Evolutionary conservation across 495 filamentous ascomycete genomes (phyloP), one percentile per base, ranked within the genome.

Genomic region (Haplographium delicatum): DNA sequence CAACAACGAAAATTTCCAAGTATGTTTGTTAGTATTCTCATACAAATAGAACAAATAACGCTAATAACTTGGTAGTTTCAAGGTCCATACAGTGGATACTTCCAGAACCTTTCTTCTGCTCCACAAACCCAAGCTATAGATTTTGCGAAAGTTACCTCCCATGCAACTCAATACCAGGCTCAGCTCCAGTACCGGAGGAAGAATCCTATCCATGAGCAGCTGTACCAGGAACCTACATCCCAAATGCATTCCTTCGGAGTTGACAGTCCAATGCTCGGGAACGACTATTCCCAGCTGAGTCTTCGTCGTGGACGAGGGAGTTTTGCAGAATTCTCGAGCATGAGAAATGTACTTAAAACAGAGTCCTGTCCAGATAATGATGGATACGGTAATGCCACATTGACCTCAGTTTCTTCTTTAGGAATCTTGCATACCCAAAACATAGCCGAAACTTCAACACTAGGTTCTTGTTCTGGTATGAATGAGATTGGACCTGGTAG

Each of bases 1-100:
- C 23, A 37, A n/a, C 10, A 54, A 47, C 26, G 53, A 59, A 38
- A 55, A 54, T 28, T 54, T 47, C 31, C 22, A 26, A 42, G 53
- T 56, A 54, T 52, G 41, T 23, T 37, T 6, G 20, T 15, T 26
- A 45, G 13, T n/a, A 3, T 13, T 26, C 28, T 8, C 1, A 33
- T n/a, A 19, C 22, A 11, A 27, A 2, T 20, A 10, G 20, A 28
- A 15, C 22, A 43, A 4, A 8, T 23, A 25, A 6, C 15, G 8
- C 28, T 45, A 18, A 43, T 13, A 38, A 28, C 26, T 28, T 25
- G 24, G 18, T 40, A 58, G 59, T 16, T 54, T 16, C 51, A 62
- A 24, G 51, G 10, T 18, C 34, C 44, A 16, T 49, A 51, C 38
- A 23, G 43, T 28, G 41, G 46, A 43, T 52, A 61, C 47, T 54